Evolutionary conservation across 495 filamentous ascomycete species (phyloP).

Genomic region (Penicillium crystallinum): DNA sequence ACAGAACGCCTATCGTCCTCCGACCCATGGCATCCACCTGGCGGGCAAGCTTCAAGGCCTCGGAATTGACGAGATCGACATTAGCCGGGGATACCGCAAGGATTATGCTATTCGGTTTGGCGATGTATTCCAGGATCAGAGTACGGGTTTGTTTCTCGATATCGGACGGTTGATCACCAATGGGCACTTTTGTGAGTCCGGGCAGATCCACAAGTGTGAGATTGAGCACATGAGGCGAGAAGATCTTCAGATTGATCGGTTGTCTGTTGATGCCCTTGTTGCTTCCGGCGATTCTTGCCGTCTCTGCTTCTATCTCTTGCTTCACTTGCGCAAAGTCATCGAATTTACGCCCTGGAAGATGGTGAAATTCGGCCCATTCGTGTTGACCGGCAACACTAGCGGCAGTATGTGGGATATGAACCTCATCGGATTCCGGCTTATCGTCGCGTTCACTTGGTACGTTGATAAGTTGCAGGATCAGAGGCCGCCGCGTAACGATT

Average conservation of each 20-base stretch:
- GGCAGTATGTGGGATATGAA: conserved; percentile 63
- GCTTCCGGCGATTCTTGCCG: conserved; percentile 86
- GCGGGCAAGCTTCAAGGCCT: conserved; percentile 91
- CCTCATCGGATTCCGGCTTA: conserved; percentile 56
- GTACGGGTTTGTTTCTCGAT: conserved; percentile 99
- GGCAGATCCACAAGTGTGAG: conserved; percentile 95
- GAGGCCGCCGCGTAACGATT: conserved; percentile 88
- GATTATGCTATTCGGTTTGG: conserved; percentile 98
- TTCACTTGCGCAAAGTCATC: conserved; percentile 90
- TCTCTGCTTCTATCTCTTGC: conserved; percentile 96
- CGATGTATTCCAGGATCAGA: conserved; percentile 96
- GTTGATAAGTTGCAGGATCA: conserved; percentile 98
- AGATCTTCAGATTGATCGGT: conserved; percentile 98
- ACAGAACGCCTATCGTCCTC: conserved; percentile 94
- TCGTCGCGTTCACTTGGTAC: conserved; percentile 76
- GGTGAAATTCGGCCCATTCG: conserved; percentile 98
- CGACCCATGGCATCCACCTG: conserved; percentile 95
- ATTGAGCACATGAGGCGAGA: conserved; percentile 94
- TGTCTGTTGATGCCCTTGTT: conserved; percentile 99
- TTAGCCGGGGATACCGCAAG: conserved; percentile 96
- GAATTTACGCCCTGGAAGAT: conserved; percentile 83
- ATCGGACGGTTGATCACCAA: conserved; percentile 95
- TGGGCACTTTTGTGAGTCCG: conserved; percentile 95
- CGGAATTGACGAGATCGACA: conserved; percentile 97
- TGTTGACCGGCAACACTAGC: conserved; percentile 63